phyloP scores from a whole-genome alignment of 345 rosid species.

The Camelina neglecta region DNA sequence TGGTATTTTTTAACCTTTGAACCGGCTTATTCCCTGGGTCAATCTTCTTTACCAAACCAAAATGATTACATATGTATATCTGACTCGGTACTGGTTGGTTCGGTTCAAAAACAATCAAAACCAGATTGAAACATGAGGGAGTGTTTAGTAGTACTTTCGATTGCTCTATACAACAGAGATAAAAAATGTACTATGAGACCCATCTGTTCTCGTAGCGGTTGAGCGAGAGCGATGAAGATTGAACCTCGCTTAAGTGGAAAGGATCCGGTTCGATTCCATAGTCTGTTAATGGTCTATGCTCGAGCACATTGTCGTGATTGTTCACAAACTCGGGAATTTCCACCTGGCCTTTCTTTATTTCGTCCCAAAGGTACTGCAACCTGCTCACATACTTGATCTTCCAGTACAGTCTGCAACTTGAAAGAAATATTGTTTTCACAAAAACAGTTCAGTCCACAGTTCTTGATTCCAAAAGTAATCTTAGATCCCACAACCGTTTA shows the following conservation, averaged over 20 bases:
- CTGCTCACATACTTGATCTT: conserved; percentile 92
- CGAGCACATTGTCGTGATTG: conserved; percentile 76
- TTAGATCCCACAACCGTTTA: background rate
- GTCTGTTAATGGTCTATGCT: conserved; percentile 87
- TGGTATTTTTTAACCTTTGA: too few species aligned
- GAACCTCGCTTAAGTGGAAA: conserved; percentile 62
- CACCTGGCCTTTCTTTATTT: conserved; percentile 75
- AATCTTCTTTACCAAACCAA: background rate
- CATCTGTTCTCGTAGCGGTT: conserved; percentile 73
- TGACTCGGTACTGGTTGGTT: conserved; percentile 7
- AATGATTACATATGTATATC: conserved; percentile 16
- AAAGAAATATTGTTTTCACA: background rate
- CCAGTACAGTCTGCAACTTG: conserved; percentile 68
- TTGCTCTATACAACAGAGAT: conserved; percentile 25
- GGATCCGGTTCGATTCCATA: conserved; percentile 96
- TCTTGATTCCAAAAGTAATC: background rate
- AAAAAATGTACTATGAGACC: conserved; percentile 50
- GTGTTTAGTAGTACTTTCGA: background rate
- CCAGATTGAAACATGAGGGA: background rate
- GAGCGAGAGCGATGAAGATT: conserved; percentile 56
- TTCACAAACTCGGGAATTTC: conserved; percentile 90
- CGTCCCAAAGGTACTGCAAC: conserved; percentile 85
- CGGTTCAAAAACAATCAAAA: conserved; percentile 19
- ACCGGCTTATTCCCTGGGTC: too few species aligned
- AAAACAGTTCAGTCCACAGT: background rate